These are phyloP conservation scores for Ambrosiella beaveri DNA, from an alignment of 2,329 filamentous ascomycete genomes.

Conservation along the genomic window DNA sequence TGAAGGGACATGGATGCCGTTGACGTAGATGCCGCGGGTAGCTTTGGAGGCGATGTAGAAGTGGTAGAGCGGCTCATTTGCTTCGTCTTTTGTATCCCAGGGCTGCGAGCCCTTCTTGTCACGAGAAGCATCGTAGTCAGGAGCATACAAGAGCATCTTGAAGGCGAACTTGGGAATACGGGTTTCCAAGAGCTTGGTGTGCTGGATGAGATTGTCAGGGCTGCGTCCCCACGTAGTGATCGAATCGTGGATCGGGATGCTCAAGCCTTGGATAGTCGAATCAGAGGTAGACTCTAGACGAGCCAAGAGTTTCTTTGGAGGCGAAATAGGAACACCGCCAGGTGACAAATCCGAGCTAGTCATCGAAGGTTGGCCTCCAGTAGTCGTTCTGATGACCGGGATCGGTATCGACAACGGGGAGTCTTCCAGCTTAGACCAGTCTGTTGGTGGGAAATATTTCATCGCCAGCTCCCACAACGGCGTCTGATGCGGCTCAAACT, in stretches of 20 bases:
- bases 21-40: slow-evolving; percentile 58
- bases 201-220: slow-evolving; percentile 48
- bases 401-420: neutral
- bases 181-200: slow-evolving; percentile 43
- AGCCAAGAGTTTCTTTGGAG: slow-evolving; percentile 11
- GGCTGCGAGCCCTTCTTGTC: slow-evolving; percentile 32
- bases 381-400: neutral
- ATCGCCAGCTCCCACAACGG: slow-evolving; percentile 39
- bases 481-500: slow-evolving; percentile 34
- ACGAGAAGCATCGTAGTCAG: slow-evolving; percentile 43
- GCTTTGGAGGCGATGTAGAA: slow-evolving; percentile 70
- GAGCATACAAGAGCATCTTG: slow-evolving; percentile 57
- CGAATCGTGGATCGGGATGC: slow-evolving; percentile 47
- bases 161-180: slow-evolving; percentile 71
- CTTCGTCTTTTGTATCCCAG: slow-evolving; percentile 19
- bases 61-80: slow-evolving; percentile 37
- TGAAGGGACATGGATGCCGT: slow-evolving; percentile 47
- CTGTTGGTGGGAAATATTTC: slow-evolving; percentile 37
- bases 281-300: slow-evolving; percentile 41
- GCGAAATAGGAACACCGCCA: neutral
- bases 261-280: slow-evolving; percentile 46
- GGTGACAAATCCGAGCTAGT: neutral
- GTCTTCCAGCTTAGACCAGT: slow-evolving; percentile 2
- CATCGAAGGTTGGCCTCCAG: neutral
- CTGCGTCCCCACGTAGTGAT: slow-evolving; percentile 65